phyloP scores from a whole-genome alignment of 306 rosid species.

The Malus orientalis region DNA sequence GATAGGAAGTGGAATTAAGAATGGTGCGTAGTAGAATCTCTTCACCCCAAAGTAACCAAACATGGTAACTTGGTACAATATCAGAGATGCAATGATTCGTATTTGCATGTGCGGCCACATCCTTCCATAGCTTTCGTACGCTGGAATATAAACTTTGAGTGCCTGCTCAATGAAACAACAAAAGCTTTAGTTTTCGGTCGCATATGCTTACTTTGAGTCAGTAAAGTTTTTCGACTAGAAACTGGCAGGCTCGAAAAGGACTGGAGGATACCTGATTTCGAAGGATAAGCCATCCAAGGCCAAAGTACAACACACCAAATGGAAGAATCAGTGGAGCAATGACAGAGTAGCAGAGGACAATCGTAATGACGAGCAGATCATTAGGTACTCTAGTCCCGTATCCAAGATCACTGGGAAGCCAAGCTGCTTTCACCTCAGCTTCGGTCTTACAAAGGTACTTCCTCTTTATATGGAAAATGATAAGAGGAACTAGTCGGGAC shows the following conservation, averaged over 20 bases:
- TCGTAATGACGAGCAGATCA: conserved; percentile 71
- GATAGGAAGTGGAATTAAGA: conserved; percentile 59
- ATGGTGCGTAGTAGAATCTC: conserved; percentile 39
- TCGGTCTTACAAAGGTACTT: conserved; percentile 83
- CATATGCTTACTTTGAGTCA: not conserved
- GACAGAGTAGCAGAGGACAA: conserved; percentile 77
- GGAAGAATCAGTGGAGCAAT: conserved; percentile 82
- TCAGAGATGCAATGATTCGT: conserved; percentile 65
- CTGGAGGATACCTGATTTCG: conserved; percentile 69
- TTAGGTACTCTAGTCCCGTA: conserved; percentile 78
- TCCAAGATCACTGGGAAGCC: conserved; percentile 80
- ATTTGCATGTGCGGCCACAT: conserved; percentile 84
- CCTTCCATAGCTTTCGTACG: conserved; percentile 83
- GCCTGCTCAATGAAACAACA: conserved; percentile 41
- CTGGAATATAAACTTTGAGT: conserved; percentile 82
- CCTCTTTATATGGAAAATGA: conserved; percentile 82
- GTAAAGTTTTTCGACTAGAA: not conserved
- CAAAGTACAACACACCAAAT: conserved; percentile 76
- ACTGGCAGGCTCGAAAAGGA: not conserved
- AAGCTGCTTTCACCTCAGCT: conserved; percentile 74
- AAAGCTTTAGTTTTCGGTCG: not conserved
- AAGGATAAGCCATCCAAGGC: conserved; percentile 86
- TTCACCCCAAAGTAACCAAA: conserved; percentile 62
- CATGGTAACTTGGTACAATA: conserved; percentile 79
- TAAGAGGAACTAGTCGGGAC: conserved; percentile 76